Base-by-base conservation (phyloP, 2,329 filamentous ascomycete species). In the Hypomyces perniciosus region DNA sequence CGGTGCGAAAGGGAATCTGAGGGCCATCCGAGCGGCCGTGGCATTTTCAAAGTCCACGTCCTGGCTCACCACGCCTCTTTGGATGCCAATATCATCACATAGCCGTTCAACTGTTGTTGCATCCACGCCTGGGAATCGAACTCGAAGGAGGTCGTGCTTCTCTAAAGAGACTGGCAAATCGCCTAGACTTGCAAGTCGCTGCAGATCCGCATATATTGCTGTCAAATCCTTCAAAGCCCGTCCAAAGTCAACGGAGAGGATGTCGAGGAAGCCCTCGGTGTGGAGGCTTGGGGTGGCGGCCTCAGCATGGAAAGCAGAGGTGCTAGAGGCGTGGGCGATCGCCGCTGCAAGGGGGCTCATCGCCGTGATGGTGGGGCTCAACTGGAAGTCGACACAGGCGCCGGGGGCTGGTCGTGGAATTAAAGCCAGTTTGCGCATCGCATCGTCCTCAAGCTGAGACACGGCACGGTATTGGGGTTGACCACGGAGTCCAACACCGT, bases 111-210 rank as follows among this genome's bases (percentile, higher is more conserved):
- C 86, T 0, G 88, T 88, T 12, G 85, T 81, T 1, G 83, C 83
- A 61, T 97, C 92, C 55, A 93, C 91, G 3, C 93, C 93, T 0
- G 91, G 90, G 62, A 99, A 97, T 30, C 90, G 85, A 2, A 97
- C 83, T 33, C 90, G 83, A 4, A 96, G 72, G 0, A 81, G 79
- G 2, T 81, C 81, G 33, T 78, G 74, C 35, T 80, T 78, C 59
- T 89, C 81, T 47, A 96, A 77, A 0, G 81, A 77, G 33, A 97
- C 81, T 0, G 92, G 90, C 20, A 99, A 72, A 63, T 96, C 90
- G 1, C 93, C 93, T 1, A 97, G 68, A 1, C 76, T 72, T 1
- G 90, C 81, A 1, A 99, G 74, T 34, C 82, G 81, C 61, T 88
- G 86, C 6, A 99, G 75, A 61, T 99, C 93, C 46, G 85, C 86